Evolutionary conservation across 2,329 filamentous ascomycete genomes (phyloP), one percentile per base, ranked within the genome.

Genomic region (Fusarium brevicatenulatum): DNA sequence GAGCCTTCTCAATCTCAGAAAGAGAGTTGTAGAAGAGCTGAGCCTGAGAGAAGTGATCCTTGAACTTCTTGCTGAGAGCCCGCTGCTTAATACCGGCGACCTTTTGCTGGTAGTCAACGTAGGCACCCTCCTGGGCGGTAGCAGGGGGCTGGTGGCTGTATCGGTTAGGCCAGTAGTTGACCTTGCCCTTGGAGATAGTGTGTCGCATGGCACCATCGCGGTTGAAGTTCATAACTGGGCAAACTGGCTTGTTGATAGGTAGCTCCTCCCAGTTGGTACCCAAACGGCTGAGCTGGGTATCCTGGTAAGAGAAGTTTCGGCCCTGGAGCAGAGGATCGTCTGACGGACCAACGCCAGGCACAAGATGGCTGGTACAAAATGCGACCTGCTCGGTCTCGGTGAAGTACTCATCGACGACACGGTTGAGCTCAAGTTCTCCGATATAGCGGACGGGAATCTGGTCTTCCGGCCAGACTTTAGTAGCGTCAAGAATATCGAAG

Each of bases 401-500:
- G 82, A 96, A 96, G 83, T 89, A 96, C 78, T 97, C 93, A 71
- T 95, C 93, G 4, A 92, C 86, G 67, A 94, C 95, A 60, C 88
- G 88, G 85, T 96, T 95, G 10, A 97, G 87, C 78, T 95, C 91
- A 2, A 97, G 80, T 80, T 95, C 89, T 43, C 93, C 94, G 63
- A 97, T 93, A 78, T 94, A 93, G 12, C 91, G 88, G 25, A 95
- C 86, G 0, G 93, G 93, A 0, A 95, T 85, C 0, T 91, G 82
- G 18, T 95, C 92, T 78, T 96, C 92, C 0, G 93, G 94, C 93
- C 93, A 96, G 32, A 95, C 82, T 83, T 97, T 96, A 42, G 94
- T 97, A 2, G 93, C 91, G 74, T 97, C 94, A 4, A 97, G 88
- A 36, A 95, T 91, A 76, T 96, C 94, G 68, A 96, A 95, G 11